Conservation (phyloP, 2,329 filamentous ascomycete genomes). For the Trichoderma koningiopsis region DNA sequence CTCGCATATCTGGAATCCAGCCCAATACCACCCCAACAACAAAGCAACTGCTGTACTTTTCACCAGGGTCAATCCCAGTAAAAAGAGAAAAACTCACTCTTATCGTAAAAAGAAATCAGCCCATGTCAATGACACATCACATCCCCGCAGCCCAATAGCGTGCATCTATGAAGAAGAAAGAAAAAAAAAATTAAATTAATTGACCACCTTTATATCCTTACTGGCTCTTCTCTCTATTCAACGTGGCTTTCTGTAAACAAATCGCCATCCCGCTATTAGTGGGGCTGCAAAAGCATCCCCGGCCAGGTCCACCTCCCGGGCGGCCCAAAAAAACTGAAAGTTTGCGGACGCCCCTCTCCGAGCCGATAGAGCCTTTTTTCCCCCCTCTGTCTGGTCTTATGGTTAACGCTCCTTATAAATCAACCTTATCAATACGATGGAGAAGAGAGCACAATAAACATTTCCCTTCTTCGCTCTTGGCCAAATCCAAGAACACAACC, state of each 20-base stretch:
- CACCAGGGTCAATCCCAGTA: conserved; percentile 13
- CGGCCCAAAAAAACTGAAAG: not conserved
- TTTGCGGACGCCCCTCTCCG: conserved; percentile 6
- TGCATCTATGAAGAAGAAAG: no score
- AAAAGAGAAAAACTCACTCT: not conserved
- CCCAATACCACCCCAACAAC: not conserved
- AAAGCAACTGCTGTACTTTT: not conserved
- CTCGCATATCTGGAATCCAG: not conserved
- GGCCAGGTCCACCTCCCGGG: not conserved
- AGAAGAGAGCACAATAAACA: not conserved
- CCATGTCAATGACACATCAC: not conserved
- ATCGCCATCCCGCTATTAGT: conserved; percentile 5
- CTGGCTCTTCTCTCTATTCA: not conserved
- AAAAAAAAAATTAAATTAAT: conserved; percentile 7
- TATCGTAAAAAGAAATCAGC: conserved; percentile 1
- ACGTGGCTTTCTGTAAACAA: conserved; percentile 3
- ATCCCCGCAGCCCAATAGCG: not conserved
- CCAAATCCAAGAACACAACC: not conserved
- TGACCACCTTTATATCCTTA: not conserved
- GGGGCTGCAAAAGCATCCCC: not conserved
- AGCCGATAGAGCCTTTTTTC: not conserved
- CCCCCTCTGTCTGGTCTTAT: not conserved
- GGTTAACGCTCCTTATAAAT: not conserved
- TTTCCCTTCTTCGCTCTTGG: not conserved
- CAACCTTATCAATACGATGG: not conserved